Conservation (phyloP, 768 basidiomycete genomes). For the Boletus pseudo-olivaceus region DNA sequence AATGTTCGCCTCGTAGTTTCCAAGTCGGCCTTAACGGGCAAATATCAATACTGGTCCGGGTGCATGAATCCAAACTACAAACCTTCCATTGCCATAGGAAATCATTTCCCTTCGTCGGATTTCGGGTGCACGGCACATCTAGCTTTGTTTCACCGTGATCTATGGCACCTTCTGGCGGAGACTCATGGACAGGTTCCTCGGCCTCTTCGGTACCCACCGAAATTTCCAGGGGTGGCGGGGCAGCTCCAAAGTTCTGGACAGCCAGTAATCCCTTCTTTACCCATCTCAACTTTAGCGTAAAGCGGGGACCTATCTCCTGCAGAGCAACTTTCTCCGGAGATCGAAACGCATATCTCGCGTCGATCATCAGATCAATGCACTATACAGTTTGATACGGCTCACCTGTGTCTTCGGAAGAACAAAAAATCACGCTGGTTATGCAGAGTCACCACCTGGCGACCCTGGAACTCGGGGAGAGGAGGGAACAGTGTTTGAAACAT, state of each 20-base stretch:
- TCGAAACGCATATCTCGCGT: conserved; percentile 80
- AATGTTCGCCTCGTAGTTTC: conserved; percentile 89
- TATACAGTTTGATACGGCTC: conserved; percentile 18
- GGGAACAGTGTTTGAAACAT: conserved; percentile 98
- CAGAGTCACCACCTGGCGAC: conserved; percentile 93
- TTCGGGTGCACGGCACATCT: conserved; percentile 11
- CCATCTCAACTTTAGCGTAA: conserved; percentile 91
- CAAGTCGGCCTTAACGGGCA: conserved; percentile 72
- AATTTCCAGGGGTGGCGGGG: conserved; percentile 53
- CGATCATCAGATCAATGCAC: conserved; percentile 5
- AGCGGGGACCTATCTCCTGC: conserved; percentile 97
- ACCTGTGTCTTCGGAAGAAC: conserved; percentile 96
- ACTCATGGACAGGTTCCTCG: conserved; percentile 12
- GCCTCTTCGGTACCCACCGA: conserved; percentile 41
- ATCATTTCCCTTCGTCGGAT: conserved; percentile 70
- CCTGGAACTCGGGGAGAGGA: conserved; percentile 91
- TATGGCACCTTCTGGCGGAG: conserved; percentile 12
- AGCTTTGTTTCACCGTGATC: conserved; percentile 17
- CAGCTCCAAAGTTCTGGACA: conserved; percentile 65
- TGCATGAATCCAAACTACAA: conserved; percentile 20
- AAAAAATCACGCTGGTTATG: conserved; percentile 98
- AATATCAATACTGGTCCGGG: background rate
- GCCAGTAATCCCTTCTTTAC: conserved; percentile 86
- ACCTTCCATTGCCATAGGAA: conserved; percentile 93
- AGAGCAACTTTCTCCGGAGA: conserved; percentile 87